Percentiles rank a stretch among this genome's conserved stretches.
These are phyloP conservation scores for Ilyonectria sp. DNA, from an alignment of 2,329 filamentous ascomycete genomes.

Conservation along the genomic window DNA sequence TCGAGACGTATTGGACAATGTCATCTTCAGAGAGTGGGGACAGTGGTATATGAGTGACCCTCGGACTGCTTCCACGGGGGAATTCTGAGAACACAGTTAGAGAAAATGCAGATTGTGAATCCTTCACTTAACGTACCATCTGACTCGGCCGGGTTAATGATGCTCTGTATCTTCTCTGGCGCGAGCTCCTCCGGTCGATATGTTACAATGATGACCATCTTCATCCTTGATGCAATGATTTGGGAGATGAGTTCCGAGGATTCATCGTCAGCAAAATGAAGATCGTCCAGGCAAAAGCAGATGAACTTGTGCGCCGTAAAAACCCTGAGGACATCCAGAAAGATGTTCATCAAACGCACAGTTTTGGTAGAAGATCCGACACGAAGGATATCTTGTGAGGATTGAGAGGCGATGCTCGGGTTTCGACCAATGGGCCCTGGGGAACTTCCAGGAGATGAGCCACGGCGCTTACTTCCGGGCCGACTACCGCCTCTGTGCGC, in stretches of 20 bases:
- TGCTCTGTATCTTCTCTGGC: slow-evolving; percentile 67
- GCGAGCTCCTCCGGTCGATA: slow-evolving; percentile 78
- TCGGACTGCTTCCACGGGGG: slow-evolving; percentile 64
- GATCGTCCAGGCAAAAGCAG: slow-evolving; percentile 89
- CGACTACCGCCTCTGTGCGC: slow-evolving; percentile 51
- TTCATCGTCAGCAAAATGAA: slow-evolving; percentile 92
- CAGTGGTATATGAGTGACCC: slow-evolving; percentile 80
- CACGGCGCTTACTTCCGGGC: slow-evolving; percentile 58
- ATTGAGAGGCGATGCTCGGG: slow-evolving; percentile 61
- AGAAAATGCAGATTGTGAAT: not conserved
- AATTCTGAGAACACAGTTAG: slow-evolving; percentile 55
- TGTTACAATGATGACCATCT: slow-evolving; percentile 86
- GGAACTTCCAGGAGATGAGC: slow-evolving; percentile 65
- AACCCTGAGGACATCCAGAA: slow-evolving; percentile 86
- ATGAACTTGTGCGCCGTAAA: slow-evolving; percentile 89
- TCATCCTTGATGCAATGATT: slow-evolving; percentile 83
- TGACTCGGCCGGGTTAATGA: slow-evolving; percentile 68
- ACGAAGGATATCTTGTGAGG: slow-evolving; percentile 73
- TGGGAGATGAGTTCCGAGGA: slow-evolving; percentile 87
- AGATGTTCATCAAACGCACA: slow-evolving; percentile 87
- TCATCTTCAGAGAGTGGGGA: slow-evolving; percentile 83
- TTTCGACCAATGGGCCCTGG: slow-evolving; percentile 55
- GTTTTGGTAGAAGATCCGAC: slow-evolving; percentile 72
- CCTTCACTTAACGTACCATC: slow-evolving; percentile 60
- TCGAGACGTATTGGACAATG: slow-evolving; percentile 85